Percentiles rank a stretch among this genome's conserved stretches.
Evolutionary conservation across 352 stramenopile genomes (phyloP).

Genomic region (Phytophthora idaei): DNA sequence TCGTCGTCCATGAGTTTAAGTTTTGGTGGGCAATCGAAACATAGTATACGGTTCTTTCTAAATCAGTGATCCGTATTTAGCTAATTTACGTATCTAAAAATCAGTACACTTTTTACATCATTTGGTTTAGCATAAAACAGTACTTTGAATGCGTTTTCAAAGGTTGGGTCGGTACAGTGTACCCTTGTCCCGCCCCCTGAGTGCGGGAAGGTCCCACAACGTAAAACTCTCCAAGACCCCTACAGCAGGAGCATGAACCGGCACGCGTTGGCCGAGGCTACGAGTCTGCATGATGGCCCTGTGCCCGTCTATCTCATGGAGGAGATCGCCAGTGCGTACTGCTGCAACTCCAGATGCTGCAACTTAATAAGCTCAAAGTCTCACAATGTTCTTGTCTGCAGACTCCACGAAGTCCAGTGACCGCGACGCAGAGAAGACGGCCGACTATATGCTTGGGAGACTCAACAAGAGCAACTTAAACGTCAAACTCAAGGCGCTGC

Average conservation of each 20-base stretch:
- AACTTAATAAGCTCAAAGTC: neutral
- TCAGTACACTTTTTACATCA: neutral
- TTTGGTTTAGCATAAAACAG: too few relatives aligned
- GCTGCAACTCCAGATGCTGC: neutral
- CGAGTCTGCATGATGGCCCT: slow-evolving; percentile 81
- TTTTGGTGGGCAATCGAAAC: neutral
- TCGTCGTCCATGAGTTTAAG: slow-evolving; percentile 10
- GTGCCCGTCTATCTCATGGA: slow-evolving; percentile 88
- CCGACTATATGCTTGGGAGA: slow-evolving; percentile 75
- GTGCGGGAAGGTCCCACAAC: slow-evolving; percentile 10
- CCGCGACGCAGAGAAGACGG: slow-evolving; percentile 79
- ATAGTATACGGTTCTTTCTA: neutral
- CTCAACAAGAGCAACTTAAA: slow-evolving; percentile 85
- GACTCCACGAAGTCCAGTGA: slow-evolving; percentile 63
- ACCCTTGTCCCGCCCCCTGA: slow-evolving; percentile 20
- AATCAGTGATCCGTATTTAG: neutral
- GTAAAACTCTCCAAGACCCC: slow-evolving; percentile 10
- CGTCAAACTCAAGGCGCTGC: slow-evolving; percentile 86
- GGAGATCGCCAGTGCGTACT: slow-evolving; percentile 74
- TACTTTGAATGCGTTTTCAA: neutral
- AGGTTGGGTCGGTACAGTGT: slow-evolving; percentile 15
- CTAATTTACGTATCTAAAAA: neutral
- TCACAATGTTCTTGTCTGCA: slow-evolving; percentile 22
- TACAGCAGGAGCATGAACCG: slow-evolving; percentile 64
- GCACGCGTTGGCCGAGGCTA: slow-evolving; percentile 79